Conservation (phyloP, 2,329 filamentous ascomycete genomes). For the Xylariaceae sp. region DNA sequence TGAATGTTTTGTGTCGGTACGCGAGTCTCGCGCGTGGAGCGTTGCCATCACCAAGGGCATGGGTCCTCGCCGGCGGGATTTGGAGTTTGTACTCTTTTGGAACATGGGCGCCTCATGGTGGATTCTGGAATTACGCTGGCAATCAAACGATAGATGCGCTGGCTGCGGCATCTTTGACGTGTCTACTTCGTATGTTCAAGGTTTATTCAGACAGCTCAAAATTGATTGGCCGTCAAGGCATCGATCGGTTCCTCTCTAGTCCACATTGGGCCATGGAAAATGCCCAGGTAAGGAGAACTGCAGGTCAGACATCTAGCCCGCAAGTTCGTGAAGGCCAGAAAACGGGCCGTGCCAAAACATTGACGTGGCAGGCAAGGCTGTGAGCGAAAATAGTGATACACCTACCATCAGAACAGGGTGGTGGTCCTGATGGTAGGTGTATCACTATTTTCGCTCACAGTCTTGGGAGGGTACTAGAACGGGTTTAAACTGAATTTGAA, state of each 20-base stretch:
- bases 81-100: constrained; percentile 16
- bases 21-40: constrained; percentile 10
- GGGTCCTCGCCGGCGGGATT: constrained; percentile 13
- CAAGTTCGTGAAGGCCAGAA: constrained; percentile 24
- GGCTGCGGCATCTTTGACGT: constrained; percentile 29
- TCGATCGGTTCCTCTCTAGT: constrained; percentile 22
- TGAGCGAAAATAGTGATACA: too few relatives aligned
- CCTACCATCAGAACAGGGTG: too few relatives aligned
- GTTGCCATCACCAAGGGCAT: constrained; percentile 9
- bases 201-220: constrained; percentile 12
- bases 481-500: constrained; percentile 12
- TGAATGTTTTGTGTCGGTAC: constrained; percentile 13
- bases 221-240: constrained; percentile 26
- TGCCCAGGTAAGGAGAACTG: constrained; percentile 28
- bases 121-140: constrained; percentile 30
- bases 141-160: constrained; percentile 32
- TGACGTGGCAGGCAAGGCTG: constrained; percentile 33
- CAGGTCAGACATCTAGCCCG: constrained; percentile 28
- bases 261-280: constrained; percentile 20
- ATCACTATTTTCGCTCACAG: too few relatives aligned
- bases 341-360: constrained; percentile 29
- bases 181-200: constrained; percentile 19
- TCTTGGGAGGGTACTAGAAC: too few relatives aligned
- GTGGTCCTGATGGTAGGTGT: too few relatives aligned
- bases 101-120: constrained; percentile 22